Evolutionary conservation across 192 early-diverging fungal genomes (phyloP).

Genomic region (Gamsiella multidivaricata): DNA sequence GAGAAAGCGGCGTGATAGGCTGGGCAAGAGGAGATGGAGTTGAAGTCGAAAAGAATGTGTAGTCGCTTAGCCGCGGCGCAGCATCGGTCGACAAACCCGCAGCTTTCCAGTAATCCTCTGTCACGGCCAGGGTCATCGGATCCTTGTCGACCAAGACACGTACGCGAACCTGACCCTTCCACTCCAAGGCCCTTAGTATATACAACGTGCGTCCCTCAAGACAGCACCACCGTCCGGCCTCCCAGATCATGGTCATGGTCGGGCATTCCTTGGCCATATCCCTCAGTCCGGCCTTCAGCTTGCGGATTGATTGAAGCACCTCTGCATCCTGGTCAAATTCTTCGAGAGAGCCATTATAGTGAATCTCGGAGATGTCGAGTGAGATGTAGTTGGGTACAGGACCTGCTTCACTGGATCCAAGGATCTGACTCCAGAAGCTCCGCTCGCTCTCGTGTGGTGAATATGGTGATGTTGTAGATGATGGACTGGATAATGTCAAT

Average conservation of each 20-base stretch:
- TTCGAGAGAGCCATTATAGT: constrained; percentile 37
- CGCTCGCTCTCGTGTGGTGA: not conserved
- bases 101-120: constrained; percentile 48
- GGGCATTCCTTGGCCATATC: constrained; percentile 53
- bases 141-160: constrained; percentile 48
- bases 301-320: constrained; percentile 20
- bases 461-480: constrained; percentile 6
- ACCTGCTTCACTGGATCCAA: constrained; percentile 5
- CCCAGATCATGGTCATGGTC: constrained; percentile 51
- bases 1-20: not conserved
- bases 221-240: constrained; percentile 49
- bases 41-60: not conserved
- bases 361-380: constrained; percentile 33
- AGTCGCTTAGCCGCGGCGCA: too few relatives aligned
- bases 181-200: constrained; percentile 36
- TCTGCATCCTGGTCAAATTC: constrained; percentile 32
- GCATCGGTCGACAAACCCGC: constrained; percentile 47
- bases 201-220: constrained; percentile 50
- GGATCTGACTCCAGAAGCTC: constrained; percentile 11
- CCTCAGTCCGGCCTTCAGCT: constrained; percentile 19
- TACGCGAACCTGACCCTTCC: constrained; percentile 43
- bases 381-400: constrained; percentile 29
- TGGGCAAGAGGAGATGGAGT: not conserved
- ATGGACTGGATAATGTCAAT: not conserved
- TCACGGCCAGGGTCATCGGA: constrained; percentile 36